phyloP scores from a whole-genome alignment of 2,329 filamentous ascomycete species.

The Emergomyces africanus region DNA sequence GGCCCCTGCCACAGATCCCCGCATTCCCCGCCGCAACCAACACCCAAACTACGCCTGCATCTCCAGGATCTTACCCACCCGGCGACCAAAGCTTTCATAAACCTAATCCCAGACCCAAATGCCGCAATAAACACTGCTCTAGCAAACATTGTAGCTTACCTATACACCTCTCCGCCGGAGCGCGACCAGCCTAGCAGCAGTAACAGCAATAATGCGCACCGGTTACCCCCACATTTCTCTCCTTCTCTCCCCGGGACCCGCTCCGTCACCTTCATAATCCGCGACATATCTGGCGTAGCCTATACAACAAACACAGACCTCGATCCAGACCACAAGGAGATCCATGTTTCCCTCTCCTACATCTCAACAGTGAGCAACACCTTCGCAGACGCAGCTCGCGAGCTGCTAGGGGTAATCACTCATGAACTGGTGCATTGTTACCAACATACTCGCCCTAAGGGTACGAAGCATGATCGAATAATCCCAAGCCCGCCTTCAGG shows the following conservation, averaged over 20 bases:
- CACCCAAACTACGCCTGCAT: conserved; percentile 25
- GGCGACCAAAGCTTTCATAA: conserved; percentile 55
- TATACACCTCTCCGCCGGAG: conserved; percentile 45
- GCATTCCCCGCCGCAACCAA: conserved; percentile 9
- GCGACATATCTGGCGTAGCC: conserved; percentile 70
- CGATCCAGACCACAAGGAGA: conserved; percentile 81
- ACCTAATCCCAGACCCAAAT: conserved; percentile 47
- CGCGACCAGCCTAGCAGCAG: not conserved
- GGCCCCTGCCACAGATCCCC: not conserved
- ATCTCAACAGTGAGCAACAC: conserved; percentile 33
- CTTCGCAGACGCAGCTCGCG: conserved; percentile 28
- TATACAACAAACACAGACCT: conserved; percentile 74
- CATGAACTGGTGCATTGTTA: conserved; percentile 95
- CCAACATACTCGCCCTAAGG: conserved; percentile 54
- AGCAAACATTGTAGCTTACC: conserved; percentile 52
- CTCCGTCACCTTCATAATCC: conserved; percentile 72
- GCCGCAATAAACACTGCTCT: conserved; percentile 50
- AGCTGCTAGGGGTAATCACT: conserved; percentile 71
- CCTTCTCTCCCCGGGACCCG: conserved; percentile 51
- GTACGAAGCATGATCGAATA: not conserved
- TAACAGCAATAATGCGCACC: not conserved
- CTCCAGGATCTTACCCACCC: conserved; percentile 24
- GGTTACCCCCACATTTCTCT: conserved; percentile 13
- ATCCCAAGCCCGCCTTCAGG: conserved; percentile 47
- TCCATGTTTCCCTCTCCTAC: conserved; percentile 74